phyloP scores from a whole-genome alignment of 2,329 filamentous ascomycete species.

The Saccharata proteae region DNA sequence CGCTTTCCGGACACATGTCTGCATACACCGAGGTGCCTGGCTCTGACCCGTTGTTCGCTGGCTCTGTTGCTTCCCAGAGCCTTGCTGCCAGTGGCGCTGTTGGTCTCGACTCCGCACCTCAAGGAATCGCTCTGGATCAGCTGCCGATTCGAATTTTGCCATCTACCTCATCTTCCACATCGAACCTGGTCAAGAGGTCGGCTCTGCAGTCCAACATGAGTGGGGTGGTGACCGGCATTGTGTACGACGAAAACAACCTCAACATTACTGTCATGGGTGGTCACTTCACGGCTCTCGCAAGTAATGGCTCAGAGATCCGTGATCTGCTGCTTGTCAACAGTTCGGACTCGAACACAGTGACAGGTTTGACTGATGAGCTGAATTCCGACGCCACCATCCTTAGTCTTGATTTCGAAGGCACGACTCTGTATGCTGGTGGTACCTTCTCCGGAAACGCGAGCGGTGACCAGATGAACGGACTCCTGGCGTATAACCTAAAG shows the following conservation, averaged over 20 bases:
- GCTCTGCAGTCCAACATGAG: constrained; percentile 34
- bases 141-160: too few species aligned
- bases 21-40: constrained; percentile 55
- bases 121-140: too few species aligned
- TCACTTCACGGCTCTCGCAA: constrained; percentile 62
- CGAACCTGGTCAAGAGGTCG: constrained; percentile 28
- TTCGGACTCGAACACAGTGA: constrained; percentile 51
- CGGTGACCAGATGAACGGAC: constrained; percentile 52
- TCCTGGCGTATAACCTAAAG: constrained; percentile 68
- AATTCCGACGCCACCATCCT: constrained; percentile 63
- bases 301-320: constrained; percentile 57
- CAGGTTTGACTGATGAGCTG: constrained; percentile 56
- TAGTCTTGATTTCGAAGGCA: constrained; percentile 53
- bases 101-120: constrained; percentile 43
- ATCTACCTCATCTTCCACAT: too few species aligned
- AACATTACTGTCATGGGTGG: constrained; percentile 85
- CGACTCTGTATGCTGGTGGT: constrained; percentile 72
- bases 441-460: constrained; percentile 59
- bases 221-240: constrained; percentile 67
- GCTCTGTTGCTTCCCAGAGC: constrained; percentile 68
- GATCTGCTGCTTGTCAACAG: constrained; percentile 79
- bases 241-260: constrained; percentile 55
- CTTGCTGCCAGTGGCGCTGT: constrained; percentile 62
- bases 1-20: constrained; percentile 61
- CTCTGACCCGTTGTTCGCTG: constrained; percentile 61